Evolutionary conservation across 2,329 filamentous ascomycete genomes (phyloP).

Genomic region (Ramularia endophylla): DNA sequence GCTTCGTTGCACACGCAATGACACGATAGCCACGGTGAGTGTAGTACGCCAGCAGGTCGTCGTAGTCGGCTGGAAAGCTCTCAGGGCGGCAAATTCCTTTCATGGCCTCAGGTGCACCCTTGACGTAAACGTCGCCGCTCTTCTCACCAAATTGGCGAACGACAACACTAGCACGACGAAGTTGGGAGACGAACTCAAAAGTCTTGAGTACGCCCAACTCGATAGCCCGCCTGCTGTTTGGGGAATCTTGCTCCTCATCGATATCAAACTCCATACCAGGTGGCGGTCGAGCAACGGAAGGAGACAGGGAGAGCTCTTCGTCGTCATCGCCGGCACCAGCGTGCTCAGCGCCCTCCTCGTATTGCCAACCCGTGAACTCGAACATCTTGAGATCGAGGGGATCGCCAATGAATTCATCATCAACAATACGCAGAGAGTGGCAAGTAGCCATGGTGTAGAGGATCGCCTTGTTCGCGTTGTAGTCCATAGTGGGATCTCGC

Average conservation of each 20-base stretch:
- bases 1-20: constrained; percentile 88
- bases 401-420: constrained; percentile 85
- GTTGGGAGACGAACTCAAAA: constrained; percentile 92
- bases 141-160: constrained; percentile 81
- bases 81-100: constrained; percentile 81
- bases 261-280: constrained; percentile 52
- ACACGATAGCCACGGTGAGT: constrained; percentile 95
- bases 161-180: constrained; percentile 87
- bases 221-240: constrained; percentile 49
- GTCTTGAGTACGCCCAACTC: constrained; percentile 87
- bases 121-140: constrained; percentile 85
- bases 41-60: constrained; percentile 82
- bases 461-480: constrained; percentile 60
- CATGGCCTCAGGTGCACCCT: constrained; percentile 95
- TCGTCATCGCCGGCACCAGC: constrained; percentile 61
- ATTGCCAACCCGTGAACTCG: constrained; percentile 88
- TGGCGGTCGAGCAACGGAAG: constrained; percentile 84
- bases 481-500: constrained; percentile 55
- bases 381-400: constrained; percentile 99
- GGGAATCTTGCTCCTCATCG: constrained; percentile 43
- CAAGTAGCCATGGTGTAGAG: constrained; percentile 97
- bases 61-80: constrained; percentile 82
- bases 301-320: constrained; percentile 68
- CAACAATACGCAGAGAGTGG: constrained; percentile 80
- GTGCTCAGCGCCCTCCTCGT: constrained; percentile 75